A percentile compares a stretch with the other conserved stretches of the same genome.
Evolutionary conservation across 2,329 filamentous ascomycete genomes (phyloP).

Genomic region (Lasiodiplodia sp.): DNA sequence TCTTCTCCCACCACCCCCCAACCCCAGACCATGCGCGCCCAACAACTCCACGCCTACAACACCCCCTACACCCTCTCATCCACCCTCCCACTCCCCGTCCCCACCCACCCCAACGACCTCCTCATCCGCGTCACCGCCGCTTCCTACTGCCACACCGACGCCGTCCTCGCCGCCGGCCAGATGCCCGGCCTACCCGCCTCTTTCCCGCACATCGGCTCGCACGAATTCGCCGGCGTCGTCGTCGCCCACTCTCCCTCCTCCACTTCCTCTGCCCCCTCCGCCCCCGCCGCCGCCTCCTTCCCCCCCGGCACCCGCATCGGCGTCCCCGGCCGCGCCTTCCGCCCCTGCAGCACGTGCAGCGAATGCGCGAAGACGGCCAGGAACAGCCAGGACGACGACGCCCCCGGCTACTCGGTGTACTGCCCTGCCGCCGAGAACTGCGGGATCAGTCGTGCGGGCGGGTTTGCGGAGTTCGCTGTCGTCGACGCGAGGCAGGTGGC

Average conservation of each 20-base stretch:
- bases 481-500: slow-evolving; percentile 51
- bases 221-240: slow-evolving; percentile 56
- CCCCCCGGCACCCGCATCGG: slow-evolving; percentile 43
- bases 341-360: slow-evolving; percentile 51
- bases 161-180: slow-evolving; percentile 45
- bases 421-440: slow-evolving; percentile 45
- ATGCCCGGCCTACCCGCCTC: slow-evolving; percentile 45
- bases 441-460: slow-evolving; percentile 46
- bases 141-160: slow-evolving; percentile 57
- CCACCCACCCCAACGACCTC: slow-evolving; percentile 47
- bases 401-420: slow-evolving; percentile 50
- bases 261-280: not conserved
- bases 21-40: slow-evolving; percentile 47
- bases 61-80: slow-evolving; percentile 49
- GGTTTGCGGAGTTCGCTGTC: slow-evolving; percentile 53
- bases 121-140: slow-evolving; percentile 56
- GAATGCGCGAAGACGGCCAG: slow-evolving; percentile 45
- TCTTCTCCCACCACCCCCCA: slow-evolving; percentile 1
- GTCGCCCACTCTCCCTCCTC: slow-evolving; percentile 38
- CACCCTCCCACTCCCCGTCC: slow-evolving; percentile 43
- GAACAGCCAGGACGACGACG: slow-evolving; percentile 44
- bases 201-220: slow-evolving; percentile 55
- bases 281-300: slow-evolving; percentile 34
- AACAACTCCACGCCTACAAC: slow-evolving; percentile 52
- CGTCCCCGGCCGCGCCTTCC: slow-evolving; percentile 52